These are phyloP conservation scores for Tuber calosporum DNA, from an alignment of 495 filamentous ascomycete species.

Conservation along the genomic window DNA sequence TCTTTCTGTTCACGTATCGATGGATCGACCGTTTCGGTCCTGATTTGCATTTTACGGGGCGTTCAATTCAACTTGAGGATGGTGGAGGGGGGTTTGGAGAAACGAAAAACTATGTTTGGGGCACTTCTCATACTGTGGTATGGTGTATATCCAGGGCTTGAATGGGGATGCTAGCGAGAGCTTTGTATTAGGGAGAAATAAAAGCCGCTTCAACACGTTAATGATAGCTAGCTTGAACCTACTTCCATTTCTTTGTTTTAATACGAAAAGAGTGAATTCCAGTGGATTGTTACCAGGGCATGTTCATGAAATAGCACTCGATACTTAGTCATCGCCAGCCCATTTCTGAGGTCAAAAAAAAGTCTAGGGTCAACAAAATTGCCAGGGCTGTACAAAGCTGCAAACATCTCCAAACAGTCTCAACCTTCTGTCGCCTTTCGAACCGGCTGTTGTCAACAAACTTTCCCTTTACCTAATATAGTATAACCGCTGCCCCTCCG, in stretches of 20 bases:
- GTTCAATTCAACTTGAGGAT: constrained; percentile 2
- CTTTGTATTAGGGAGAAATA: not conserved
- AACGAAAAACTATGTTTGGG: not conserved
- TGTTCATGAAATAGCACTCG: not conserved
- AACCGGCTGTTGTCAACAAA: not conserved
- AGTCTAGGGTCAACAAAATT: not conserved
- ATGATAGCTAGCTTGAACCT: not conserved
- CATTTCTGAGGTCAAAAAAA: not conserved
- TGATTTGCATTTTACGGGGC: not conserved
- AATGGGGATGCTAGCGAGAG: not conserved
- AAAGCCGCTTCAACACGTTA: not conserved
- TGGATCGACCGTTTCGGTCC: not conserved
- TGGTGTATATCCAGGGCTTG: not conserved
- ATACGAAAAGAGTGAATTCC: not conserved
- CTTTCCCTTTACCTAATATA: not conserved
- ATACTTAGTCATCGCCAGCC: not conserved
- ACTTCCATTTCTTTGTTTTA: not conserved
- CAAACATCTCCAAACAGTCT: not conserved
- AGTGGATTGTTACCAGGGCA: not conserved
- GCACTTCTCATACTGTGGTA: not conserved
- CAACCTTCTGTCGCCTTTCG: not conserved
- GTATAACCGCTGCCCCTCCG: not conserved
- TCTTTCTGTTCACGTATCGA: not conserved
- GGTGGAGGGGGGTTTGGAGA: not conserved
- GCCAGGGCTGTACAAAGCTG: not conserved